phyloP scores from a whole-genome alignment of 2,329 filamentous ascomycete genomes.

The Penicillium sp. region DNA sequence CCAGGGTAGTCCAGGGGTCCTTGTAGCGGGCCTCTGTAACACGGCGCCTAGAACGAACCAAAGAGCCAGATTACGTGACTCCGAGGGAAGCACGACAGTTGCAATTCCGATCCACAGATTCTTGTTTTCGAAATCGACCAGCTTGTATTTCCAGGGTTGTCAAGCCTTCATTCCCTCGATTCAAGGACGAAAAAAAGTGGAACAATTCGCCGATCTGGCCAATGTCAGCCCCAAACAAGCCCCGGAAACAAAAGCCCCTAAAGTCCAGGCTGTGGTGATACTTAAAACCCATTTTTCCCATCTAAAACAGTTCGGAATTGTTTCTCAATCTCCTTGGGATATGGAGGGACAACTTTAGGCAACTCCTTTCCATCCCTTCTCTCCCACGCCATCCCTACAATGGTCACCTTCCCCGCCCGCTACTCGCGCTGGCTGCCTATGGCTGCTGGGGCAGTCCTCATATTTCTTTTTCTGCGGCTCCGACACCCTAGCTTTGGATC shows the following conservation, averaged over 20 bases:
- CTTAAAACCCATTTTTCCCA: neutral
- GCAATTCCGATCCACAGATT: neutral
- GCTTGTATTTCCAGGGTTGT: neutral
- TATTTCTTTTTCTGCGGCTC: conserved; percentile 19
- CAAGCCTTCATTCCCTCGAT: conserved; percentile 11
- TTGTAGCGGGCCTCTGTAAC: conserved; percentile 3
- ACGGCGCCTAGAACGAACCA: conserved; percentile 5
- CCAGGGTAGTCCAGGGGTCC: conserved; percentile 3
- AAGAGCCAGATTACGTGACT: neutral
- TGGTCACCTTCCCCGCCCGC: conserved; percentile 19
- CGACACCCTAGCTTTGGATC: conserved; percentile 3
- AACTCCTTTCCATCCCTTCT: neutral
- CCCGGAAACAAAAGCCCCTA: conserved; percentile 14
- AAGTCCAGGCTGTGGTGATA: neutral
- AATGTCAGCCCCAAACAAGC: conserved; percentile 8
- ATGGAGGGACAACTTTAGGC: neutral
- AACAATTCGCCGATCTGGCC: conserved; percentile 8
- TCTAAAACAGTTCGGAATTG: conserved; percentile 7
- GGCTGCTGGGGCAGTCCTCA: conserved; percentile 11
- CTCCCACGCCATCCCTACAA: conserved; percentile 3
- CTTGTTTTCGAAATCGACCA: neutral
- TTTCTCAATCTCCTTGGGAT: neutral
- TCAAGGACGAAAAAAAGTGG: conserved; percentile 9
- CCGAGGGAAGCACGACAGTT: neutral
- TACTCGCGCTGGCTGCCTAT: conserved; percentile 24